Evolutionary conservation across 805 yeast species (phyloP).

Genomic region (Kodamaea sagamina): DNA sequence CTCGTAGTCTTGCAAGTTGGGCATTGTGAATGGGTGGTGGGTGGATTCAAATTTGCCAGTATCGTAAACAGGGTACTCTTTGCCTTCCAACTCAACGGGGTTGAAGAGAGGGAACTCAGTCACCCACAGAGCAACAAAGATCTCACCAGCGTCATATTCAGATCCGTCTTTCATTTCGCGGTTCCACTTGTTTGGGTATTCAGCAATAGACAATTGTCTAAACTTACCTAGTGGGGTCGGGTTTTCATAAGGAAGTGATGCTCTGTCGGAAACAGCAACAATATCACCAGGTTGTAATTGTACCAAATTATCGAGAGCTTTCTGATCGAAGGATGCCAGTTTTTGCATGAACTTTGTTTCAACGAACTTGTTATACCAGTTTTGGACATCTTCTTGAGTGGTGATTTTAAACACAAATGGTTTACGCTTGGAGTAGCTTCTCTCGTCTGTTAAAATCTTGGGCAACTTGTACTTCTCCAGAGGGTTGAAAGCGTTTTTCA

Average conservation of each 20-base stretch:
- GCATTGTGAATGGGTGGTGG: conserved; percentile 98
- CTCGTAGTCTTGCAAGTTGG: conserved; percentile 65
- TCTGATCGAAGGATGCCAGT: conserved; percentile 19
- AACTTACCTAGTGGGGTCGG: conserved; percentile 93
- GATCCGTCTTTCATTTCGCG: conserved; percentile 33
- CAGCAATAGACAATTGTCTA: conserved; percentile 69
- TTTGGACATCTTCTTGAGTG: conserved; percentile 34
- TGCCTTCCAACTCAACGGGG: conserved; percentile 53
- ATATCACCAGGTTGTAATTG: conserved; percentile 66
- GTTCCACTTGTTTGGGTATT: conserved; percentile 53
- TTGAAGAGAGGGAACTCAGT: conserved; percentile 90
- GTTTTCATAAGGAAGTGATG: conserved; percentile 72
- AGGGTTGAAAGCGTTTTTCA: conserved; percentile 49
- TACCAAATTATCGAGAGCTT: conserved; percentile 27
- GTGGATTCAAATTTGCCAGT: conserved; percentile 58
- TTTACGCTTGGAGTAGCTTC: conserved; percentile 54
- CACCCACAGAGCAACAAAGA: conserved; percentile 78
- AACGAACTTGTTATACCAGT: conserved; percentile 47
- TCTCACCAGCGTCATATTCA: conserved; percentile 25
- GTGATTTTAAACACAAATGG: conserved; percentile 60
- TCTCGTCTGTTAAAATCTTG: conserved; percentile 36
- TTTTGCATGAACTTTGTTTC: conserved; percentile 27
- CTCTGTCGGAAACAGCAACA: conserved; percentile 77
- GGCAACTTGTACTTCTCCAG: conserved; percentile 33
- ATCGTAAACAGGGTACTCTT: conserved; percentile 64